Base-by-base conservation (phyloP, 176 grass and related monocot species). In the Hsuehochloa calcarea region DNA sequence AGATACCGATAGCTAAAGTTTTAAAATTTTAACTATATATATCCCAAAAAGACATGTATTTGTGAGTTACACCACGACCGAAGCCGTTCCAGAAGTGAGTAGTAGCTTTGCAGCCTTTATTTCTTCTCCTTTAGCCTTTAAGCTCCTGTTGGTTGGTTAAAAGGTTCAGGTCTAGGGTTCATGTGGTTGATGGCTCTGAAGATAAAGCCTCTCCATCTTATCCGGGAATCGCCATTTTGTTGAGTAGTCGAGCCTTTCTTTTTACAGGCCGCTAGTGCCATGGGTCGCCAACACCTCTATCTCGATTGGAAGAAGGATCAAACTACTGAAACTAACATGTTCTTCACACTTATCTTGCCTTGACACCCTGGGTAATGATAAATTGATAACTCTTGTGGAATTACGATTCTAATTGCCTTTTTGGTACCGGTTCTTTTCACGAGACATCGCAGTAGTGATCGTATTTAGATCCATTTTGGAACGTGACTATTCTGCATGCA, bases 81-180 rank as follows among this genome's bases (percentile, higher is more conserved):
- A 17, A 34, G 37, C 35, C 2, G 63, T 17, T 6, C 63, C 63
- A 5, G 9, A 6, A 10, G 13, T 49, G 10, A 68, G 37, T 0
- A 1, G 51, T 69, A 62, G 27, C 75, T 86, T 71, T 72, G 67
- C 74, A 58, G 49, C 63, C 65, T 66, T 65, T 27, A 25, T 44
- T 12, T 8, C 10, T 14, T 22, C 12, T 39, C 20, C 7, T 55
- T 43, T 81, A 44, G 51, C 10, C 54, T 69, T 59, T 69, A 50
- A 38, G 75, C 62, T 60, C 20, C 38, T 68, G 59, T 19, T 76
- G 40, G 84, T 62, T 50, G 65, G 84, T 16, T 47, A 79, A 79
- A 85, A 41, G 75, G 66, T 7, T 41, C 75, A 38, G 49, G 37
- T 86, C 67, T 40, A 79, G 84, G 75, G 75, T 40, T 86, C 66